A percentile compares a stretch with the other conserved stretches of the same genome.
phyloP scores from a whole-genome alignment of 441 rosid genomes.

The Erysimum cheiri region DNA sequence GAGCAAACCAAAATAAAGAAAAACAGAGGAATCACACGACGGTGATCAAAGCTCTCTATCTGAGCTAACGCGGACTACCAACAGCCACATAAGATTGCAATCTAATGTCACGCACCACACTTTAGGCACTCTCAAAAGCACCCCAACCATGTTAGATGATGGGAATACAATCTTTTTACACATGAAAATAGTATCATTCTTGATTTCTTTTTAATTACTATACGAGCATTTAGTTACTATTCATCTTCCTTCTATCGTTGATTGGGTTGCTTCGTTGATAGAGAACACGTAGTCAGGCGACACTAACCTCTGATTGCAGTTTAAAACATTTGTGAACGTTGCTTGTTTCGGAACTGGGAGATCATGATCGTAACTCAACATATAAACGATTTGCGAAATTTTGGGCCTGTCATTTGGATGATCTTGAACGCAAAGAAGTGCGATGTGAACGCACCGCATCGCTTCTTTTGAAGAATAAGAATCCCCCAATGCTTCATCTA shows the following conservation, averaged over 20 bases:
- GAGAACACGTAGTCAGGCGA: neutral
- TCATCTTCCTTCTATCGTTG: neutral
- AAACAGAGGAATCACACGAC: too few relatives aligned
- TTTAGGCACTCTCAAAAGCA: too few relatives aligned
- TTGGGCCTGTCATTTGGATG: conserved; percentile 47
- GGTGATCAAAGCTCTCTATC: too few relatives aligned
- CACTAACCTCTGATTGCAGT: neutral
- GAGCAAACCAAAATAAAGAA: too few relatives aligned
- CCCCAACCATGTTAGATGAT: too few relatives aligned
- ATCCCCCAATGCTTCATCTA: neutral
- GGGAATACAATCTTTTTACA: too few relatives aligned
- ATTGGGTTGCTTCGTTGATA: neutral
- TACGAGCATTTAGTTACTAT: neutral
- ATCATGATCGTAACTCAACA: conserved; percentile 44
- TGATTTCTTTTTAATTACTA: neutral
- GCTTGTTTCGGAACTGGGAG: conserved; percentile 45
- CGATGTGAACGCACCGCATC: conserved; percentile 43
- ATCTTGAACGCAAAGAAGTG: conserved; percentile 56
- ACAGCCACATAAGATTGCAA: too few relatives aligned
- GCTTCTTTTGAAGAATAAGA: neutral
- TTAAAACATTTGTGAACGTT: conserved; percentile 34
- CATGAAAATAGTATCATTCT: too few relatives aligned
- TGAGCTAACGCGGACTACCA: too few relatives aligned
- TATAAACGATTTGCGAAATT: conserved; percentile 43
- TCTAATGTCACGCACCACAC: too few relatives aligned